Percentiles rank a stretch among this genome's conserved stretches.
Evolutionary conservation across 352 stramenopile genomes (phyloP).

Genomic region (Phytopythium oedochilum): DNA sequence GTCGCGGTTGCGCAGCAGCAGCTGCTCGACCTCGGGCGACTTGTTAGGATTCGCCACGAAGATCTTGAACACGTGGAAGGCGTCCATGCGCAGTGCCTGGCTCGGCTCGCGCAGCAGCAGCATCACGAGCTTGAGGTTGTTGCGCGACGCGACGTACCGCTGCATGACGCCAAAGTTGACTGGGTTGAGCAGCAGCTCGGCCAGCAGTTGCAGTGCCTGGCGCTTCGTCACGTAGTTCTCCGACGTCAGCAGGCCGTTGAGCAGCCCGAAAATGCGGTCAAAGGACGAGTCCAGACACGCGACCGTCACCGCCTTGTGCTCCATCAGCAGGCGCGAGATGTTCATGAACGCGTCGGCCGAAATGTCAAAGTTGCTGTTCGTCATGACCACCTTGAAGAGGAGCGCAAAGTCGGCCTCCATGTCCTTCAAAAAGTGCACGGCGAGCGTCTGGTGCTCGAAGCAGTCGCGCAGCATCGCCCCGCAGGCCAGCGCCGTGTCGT

Average conservation of each 20-base stretch:
- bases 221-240: slow-evolving; percentile 74
- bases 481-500: slow-evolving; percentile 68
- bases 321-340: slow-evolving; percentile 62
- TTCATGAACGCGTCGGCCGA: slow-evolving; percentile 81
- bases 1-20: slow-evolving; percentile 67
- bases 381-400: slow-evolving; percentile 67
- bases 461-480: slow-evolving; percentile 79
- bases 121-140: slow-evolving; percentile 77
- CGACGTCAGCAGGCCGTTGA: slow-evolving; percentile 57
- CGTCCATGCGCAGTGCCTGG: slow-evolving; percentile 73
- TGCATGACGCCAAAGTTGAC: slow-evolving; percentile 79
- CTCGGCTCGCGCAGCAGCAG: slow-evolving; percentile 68
- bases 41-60: slow-evolving; percentile 87
- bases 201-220: slow-evolving; percentile 66
- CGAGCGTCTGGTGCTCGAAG: slow-evolving; percentile 60
- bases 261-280: slow-evolving; percentile 59
- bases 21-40: slow-evolving; percentile 60
- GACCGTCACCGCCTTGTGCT: slow-evolving; percentile 56
- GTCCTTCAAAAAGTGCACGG: slow-evolving; percentile 55
- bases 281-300: slow-evolving; percentile 47
- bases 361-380: slow-evolving; percentile 81
- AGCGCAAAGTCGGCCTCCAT: slow-evolving; percentile 59
- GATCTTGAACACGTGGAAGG: slow-evolving; percentile 88
- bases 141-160: slow-evolving; percentile 61
- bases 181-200: slow-evolving; percentile 67